phyloP scores from a whole-genome alignment of 306 rosid species.

The Gillenia trifoliata region DNA sequence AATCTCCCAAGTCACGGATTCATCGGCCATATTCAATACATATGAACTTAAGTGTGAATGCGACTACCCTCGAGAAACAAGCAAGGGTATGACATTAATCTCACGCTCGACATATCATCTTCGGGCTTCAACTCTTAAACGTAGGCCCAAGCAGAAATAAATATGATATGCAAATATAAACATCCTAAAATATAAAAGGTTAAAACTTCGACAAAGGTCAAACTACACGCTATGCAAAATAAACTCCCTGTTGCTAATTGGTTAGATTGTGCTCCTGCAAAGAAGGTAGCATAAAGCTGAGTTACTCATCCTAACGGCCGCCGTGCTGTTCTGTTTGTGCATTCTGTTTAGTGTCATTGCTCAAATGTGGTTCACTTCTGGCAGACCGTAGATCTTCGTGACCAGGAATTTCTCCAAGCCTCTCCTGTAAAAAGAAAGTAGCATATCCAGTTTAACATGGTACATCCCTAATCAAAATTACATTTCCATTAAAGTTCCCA shows the following conservation, averaged over 20 bases:
- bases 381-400: constrained; percentile 51
- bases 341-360: constrained; percentile 49
- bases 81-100: constrained; percentile 24
- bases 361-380: constrained; percentile 43
- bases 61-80: constrained; percentile 22
- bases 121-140: constrained; percentile 23
- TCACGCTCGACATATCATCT: constrained; percentile 55
- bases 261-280: constrained; percentile 63
- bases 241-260: constrained; percentile 49
- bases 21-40: constrained; percentile 36
- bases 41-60: constrained; percentile 11
- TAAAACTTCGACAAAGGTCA: constrained; percentile 27
- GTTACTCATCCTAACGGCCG: constrained; percentile 46
- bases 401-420: constrained; percentile 66
- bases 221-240: constrained; percentile 57
- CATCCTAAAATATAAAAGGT: constrained; percentile 41
- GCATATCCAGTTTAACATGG: background rate
- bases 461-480: background rate
- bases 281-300: constrained; percentile 25
- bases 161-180: constrained; percentile 32
- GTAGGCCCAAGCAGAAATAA: constrained; percentile 30
- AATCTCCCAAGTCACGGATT: constrained; percentile 14
- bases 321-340: constrained; percentile 43
- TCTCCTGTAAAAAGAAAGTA: constrained; percentile 54
- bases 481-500: background rate